Conservation (phyloP, 768 basidiomycete species). For the Pleurotus salmoneostramineus region DNA sequence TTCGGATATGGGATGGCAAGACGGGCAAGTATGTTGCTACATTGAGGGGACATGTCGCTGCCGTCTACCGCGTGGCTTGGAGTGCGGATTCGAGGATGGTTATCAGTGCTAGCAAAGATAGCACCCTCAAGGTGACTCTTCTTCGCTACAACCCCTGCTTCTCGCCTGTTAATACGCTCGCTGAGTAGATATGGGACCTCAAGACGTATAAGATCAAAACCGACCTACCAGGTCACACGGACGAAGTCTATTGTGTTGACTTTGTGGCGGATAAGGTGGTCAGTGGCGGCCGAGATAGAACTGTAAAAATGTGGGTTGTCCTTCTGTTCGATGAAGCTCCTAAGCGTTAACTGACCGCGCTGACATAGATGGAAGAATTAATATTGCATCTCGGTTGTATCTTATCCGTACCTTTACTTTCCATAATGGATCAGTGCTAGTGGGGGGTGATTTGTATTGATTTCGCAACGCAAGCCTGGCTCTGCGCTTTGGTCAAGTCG, state of each 20-base stretch:
- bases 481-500: too few relatives aligned
- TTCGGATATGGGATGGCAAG: slow-evolving; percentile 87
- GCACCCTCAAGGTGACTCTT: slow-evolving; percentile 80
- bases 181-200: slow-evolving; percentile 84
- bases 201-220: slow-evolving; percentile 94
- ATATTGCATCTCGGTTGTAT: not conserved
- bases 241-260: slow-evolving; percentile 98
- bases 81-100: slow-evolving; percentile 90
- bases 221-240: slow-evolving; percentile 93
- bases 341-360: too few relatives aligned
- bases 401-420: too few relatives aligned
- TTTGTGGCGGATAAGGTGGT: slow-evolving; percentile 99
- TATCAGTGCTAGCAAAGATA: slow-evolving; percentile 94
- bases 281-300: slow-evolving; percentile 90
- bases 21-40: slow-evolving; percentile 88
- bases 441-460: too few relatives aligned
- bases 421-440: too few relatives aligned
- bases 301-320: slow-evolving; percentile 84
- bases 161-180: not conserved
- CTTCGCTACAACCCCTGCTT: not conserved
- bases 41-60: slow-evolving; percentile 87
- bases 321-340: not conserved
- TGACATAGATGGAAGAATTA: not conserved
- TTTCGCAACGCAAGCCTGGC: too few relatives aligned
- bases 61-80: slow-evolving; percentile 95